Conservation (phyloP, 2,329 filamentous ascomycete species). For the Orbilia ellipsospora region DNA sequence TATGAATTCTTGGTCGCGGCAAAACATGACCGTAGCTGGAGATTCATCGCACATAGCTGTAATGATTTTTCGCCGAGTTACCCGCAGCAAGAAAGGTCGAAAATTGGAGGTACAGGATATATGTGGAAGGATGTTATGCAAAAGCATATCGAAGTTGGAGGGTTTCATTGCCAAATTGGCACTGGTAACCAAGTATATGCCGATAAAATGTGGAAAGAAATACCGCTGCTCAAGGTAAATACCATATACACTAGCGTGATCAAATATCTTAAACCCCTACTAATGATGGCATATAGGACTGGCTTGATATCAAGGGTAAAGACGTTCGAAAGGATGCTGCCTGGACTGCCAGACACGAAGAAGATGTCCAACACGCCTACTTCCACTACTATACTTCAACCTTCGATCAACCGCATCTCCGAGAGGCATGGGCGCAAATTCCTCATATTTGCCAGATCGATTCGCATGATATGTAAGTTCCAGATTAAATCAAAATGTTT, state of each 20-base stretch:
- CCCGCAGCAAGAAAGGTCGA: slow-evolving; percentile 83
- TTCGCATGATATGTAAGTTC: slow-evolving; percentile 94
- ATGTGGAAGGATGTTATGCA: slow-evolving; percentile 99
- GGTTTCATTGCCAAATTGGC: slow-evolving; percentile 93
- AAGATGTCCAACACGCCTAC: slow-evolving; percentile 94
- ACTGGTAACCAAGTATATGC: slow-evolving; percentile 95
- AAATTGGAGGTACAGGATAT: slow-evolving; percentile 86
- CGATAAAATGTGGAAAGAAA: slow-evolving; percentile 94
- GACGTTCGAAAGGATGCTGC: slow-evolving; percentile 88
- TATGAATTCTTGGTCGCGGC: slow-evolving; percentile 97
- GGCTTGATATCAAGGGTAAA: slow-evolving; percentile 91
- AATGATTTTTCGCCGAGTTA: slow-evolving; percentile 95
- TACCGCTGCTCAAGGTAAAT: slow-evolving; percentile 78
- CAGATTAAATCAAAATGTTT: neutral
- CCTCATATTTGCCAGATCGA: slow-evolving; percentile 92
- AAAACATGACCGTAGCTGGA: slow-evolving; percentile 88
- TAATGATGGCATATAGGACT: slow-evolving; percentile 69
- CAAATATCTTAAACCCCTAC: neutral
- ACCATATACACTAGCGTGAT: neutral
- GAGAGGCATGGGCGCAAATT: slow-evolving; percentile 97
- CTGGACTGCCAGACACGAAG: slow-evolving; percentile 94
- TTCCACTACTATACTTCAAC: slow-evolving; percentile 99
- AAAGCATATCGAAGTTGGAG: slow-evolving; percentile 95
- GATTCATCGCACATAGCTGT: slow-evolving; percentile 93
- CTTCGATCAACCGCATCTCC: slow-evolving; percentile 93